Evolutionary conservation across 768 basidiomycete species (phyloP).

Genomic region (Mycena albidolilacea): DNA sequence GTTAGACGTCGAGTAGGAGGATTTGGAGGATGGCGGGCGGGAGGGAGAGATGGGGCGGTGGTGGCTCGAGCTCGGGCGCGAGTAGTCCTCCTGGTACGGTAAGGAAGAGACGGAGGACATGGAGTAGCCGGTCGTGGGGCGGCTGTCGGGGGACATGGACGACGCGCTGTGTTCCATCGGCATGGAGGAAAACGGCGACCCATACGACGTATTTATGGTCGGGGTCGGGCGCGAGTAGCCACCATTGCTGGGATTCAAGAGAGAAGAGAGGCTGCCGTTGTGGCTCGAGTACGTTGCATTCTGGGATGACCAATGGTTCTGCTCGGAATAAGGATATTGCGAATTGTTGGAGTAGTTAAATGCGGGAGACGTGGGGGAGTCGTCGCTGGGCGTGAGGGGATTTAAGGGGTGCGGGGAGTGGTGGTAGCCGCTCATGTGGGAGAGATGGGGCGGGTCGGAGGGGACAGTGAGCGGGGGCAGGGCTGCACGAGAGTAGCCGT

Average conservation of each 20-base stretch:
- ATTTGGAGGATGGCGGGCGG: constrained; percentile 80
- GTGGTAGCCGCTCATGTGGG: constrained; percentile 65
- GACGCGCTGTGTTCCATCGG: constrained; percentile 81
- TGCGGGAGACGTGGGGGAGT: constrained; percentile 67
- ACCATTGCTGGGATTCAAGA: constrained; percentile 80
- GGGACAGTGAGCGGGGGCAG: constrained; percentile 90
- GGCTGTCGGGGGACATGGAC: constrained; percentile 87
- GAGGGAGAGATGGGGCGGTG: constrained; percentile 80
- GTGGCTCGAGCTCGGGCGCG: constrained; percentile 82
- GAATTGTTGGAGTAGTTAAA: constrained; percentile 66
- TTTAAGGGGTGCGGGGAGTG: constrained; percentile 75
- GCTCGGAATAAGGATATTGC: constrained; percentile 75
- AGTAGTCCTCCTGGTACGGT: constrained; percentile 83
- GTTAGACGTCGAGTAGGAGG: constrained; percentile 63
- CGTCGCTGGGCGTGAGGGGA: constrained; percentile 79
- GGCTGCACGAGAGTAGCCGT: constrained; percentile 70
- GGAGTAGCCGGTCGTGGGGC: constrained; percentile 89
- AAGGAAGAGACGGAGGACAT: constrained; percentile 86
- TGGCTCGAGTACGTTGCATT: constrained; percentile 73
- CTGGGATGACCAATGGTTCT: constrained; percentile 65
- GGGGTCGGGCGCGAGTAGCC: constrained; percentile 73
- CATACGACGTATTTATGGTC: constrained; percentile 82
- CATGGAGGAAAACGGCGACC: constrained; percentile 78
- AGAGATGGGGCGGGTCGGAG: constrained; percentile 76
- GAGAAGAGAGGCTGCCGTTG: constrained; percentile 82